Base-by-base conservation (phyloP, 1,284 basidiomycete species). In the Moniliophthora roreri region DNA sequence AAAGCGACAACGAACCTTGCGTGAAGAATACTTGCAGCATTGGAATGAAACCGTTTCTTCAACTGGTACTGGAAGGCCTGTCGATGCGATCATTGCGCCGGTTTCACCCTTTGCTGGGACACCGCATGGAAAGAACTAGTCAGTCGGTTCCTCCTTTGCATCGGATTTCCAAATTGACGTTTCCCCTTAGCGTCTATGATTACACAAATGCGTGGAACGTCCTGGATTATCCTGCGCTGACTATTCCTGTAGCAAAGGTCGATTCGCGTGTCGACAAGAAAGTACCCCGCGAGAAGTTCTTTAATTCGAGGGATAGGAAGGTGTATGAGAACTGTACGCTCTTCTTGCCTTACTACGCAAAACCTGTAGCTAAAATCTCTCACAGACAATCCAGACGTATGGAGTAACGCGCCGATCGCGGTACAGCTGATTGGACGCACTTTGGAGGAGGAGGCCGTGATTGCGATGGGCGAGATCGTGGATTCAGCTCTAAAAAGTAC, bases 121-220 rank as follows among this genome's bases (percentile, higher is more conserved):
- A 7, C 69, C 67, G 13, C 73, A 70, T 55, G 68, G 67, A 18
- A 58, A 61, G 56, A 60, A 20, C 21, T 42, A 18, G 20, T 42
- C n/a, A 42, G 41, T 42, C 6, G 20, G n/a, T n/a, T n/a, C 20
- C 38, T 7, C 11, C 28, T 11, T 32, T 11, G 28, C 28, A 32
- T 11, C 20, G 6, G 38, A 21, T n/a, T 40, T 40, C n/a, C 7
- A 5, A n/a, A n/a, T n/a, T n/a, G n/a, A n/a, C 15, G n/a, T 21
- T 28, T 24, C 11, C 36, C 26, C 35, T 34, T 55, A 75, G 78
- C 8, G 60, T 64, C 42, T 61, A 57, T 11, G 56, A 63, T 37
- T 84, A 82, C 59, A 84, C 84, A 2, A 69, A 69, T 7, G 57
- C 79, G 48, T 85, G 76, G 73, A 87, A 85, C 59, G 63, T 74